Evolutionary conservation across 2,329 filamentous ascomycete genomes (phyloP).

Genomic region (Arachnomyces sp.): DNA sequence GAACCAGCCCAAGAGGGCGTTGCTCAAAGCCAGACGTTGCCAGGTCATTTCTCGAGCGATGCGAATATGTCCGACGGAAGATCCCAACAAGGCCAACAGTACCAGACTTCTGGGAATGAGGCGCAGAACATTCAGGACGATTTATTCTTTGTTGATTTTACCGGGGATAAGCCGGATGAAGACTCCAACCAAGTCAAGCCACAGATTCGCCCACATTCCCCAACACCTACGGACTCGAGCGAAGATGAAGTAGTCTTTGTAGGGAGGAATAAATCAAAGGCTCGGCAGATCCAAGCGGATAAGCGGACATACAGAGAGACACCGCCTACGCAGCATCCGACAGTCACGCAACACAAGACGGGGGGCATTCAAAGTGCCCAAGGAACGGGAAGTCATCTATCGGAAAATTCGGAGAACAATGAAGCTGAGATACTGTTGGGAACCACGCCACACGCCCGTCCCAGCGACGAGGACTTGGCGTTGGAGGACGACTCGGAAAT

Average conservation of each 20-base stretch:
- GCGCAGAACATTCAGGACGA: neutral
- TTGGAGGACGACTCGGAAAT: too few species aligned
- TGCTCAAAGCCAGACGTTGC: too few species aligned
- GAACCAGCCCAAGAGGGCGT: too few species aligned
- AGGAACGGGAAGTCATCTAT: too few species aligned
- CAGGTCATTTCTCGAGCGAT: too few species aligned
- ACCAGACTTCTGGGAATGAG: constrained; percentile 4
- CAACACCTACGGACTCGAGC: constrained; percentile 51
- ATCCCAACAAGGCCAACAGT: neutral
- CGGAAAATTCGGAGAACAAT: constrained; percentile 34
- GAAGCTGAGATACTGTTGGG: constrained; percentile 40
- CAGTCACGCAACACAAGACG: too few species aligned
- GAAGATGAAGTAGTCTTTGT: constrained; percentile 52
- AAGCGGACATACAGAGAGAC: too few species aligned
- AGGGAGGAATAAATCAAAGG: constrained; percentile 22
- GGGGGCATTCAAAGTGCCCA: too few species aligned
- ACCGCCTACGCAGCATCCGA: too few species aligned
- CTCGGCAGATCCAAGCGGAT: too few species aligned
- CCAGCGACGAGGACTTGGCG: constrained; percentile 10
- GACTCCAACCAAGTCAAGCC: constrained; percentile 9
- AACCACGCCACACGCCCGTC: too few species aligned
- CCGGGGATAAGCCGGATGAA: constrained; percentile 18
- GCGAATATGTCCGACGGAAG: too few species aligned
- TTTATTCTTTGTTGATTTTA: constrained; percentile 31
- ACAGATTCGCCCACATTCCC: constrained; percentile 15